Evolutionary conservation across 2,329 filamentous ascomycete species (phyloP), one percentile per base, ranked within the genome.

Genomic region (Curvularia hawaiiensis): DNA sequence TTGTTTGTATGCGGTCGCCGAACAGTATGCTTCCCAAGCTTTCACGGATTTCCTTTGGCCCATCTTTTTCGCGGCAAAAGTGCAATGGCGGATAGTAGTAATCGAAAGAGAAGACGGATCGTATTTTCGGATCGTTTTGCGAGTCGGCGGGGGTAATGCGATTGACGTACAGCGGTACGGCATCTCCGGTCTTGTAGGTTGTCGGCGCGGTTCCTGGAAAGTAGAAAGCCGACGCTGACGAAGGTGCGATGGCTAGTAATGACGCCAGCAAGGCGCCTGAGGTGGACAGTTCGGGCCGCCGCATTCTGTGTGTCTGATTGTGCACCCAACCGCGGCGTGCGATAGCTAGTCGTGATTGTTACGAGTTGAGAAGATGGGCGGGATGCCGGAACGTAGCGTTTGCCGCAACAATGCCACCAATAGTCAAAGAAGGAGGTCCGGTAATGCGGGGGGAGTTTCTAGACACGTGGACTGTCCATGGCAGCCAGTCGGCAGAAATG

Each of bases 1-100:
- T 98, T n/a, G 92, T 96, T 80, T 92, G 92, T 79, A 99, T 99
- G 55, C 95, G 87, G 79, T 99, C 95, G 66, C 95, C 95, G 69
- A 99, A 99, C 50, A 99, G 79, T 73, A 99, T 99, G 82, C 94
- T 97, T 24, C 95, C 95, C 62, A 99, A 78, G 63, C 91, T 95
- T 79, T 97, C 95, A 40, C 91, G 88, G 22, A 96, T 87, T 80
- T 90, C 85, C 74, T 93, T 78, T 9, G 92, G 88, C 2, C 91
- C 91, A 59, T 83, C 88, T 54, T 90, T 80, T 2, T 94, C 95
- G 67, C 85, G 80, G 78, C 95, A 99, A 81, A 97, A 97, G 72
- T 90, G 88, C 78, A 99, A 96, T 3, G 85, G 85, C 6, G 88
- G 85, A 69, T 95, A 88, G 76, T 99, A 99, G 82, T 99, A 98